Conservation (phyloP, 108 stramenopile species). For the Cyclotella distinguenda region DNA sequence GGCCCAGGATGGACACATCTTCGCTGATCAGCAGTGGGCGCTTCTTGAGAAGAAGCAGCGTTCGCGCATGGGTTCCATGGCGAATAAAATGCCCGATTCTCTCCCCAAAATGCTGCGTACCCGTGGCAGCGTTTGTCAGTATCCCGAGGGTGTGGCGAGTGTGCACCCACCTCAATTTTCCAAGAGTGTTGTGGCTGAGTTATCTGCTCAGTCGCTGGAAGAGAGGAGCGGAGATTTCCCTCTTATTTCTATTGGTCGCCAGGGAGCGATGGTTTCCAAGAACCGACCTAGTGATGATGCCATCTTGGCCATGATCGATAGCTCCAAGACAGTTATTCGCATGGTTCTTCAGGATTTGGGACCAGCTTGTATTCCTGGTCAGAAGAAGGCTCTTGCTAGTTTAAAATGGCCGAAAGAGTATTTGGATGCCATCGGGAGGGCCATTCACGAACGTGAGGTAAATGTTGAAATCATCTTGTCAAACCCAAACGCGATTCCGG, state of each 20-base stretch:
- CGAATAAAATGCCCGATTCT: slow-evolving; percentile 55
- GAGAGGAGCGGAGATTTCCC: slow-evolving; percentile 16
- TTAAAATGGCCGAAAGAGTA: slow-evolving; percentile 45
- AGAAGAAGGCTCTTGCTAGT: slow-evolving; percentile 38
- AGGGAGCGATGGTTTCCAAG: slow-evolving; percentile 27
- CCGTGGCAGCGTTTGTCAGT: slow-evolving; percentile 51
- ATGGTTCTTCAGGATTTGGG: slow-evolving; percentile 53
- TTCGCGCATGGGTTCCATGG: slow-evolving; percentile 48
- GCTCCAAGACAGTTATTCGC: slow-evolving; percentile 43
- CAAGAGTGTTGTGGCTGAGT: slow-evolving; percentile 11
- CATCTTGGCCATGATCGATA: slow-evolving; percentile 49
- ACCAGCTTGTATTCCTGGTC: slow-evolving; percentile 44
- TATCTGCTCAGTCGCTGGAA: not conserved
- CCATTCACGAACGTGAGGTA: slow-evolving; percentile 41
- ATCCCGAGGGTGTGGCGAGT: slow-evolving; percentile 18
- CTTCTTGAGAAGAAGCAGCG: slow-evolving; percentile 54
- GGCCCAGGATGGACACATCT: slow-evolving; percentile 57
- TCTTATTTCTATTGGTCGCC: slow-evolving; percentile 46
- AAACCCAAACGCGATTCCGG: slow-evolving; percentile 47
- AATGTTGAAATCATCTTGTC: slow-evolving; percentile 47
- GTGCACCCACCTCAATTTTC: slow-evolving; percentile 38
- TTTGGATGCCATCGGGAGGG: slow-evolving; percentile 32
- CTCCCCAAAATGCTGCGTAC: slow-evolving; percentile 38
- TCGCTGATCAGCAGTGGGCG: slow-evolving; percentile 61
- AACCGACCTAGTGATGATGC: slow-evolving; percentile 47